These are phyloP conservation scores for Gyrodon lividus DNA, from an alignment of 768 basidiomycete genomes.

Conservation along the genomic window DNA sequence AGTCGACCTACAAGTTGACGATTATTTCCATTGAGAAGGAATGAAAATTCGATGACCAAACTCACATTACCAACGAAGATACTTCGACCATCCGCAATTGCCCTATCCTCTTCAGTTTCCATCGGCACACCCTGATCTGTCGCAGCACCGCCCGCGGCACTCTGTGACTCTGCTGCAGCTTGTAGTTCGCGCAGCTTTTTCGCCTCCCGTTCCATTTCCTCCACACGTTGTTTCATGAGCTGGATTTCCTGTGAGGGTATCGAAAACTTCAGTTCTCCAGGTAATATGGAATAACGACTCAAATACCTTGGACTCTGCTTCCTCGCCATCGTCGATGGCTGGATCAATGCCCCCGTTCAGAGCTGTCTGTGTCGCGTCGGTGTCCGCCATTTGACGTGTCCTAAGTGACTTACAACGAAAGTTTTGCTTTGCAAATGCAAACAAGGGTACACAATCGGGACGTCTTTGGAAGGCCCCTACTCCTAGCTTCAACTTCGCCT, in stretches of 20 bases:
- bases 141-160: constrained; percentile 42
- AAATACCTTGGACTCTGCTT: constrained; percentile 59
- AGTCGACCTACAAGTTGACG: constrained; percentile 77
- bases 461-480: too few relatives aligned
- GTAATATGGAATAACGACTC: constrained; percentile 1
- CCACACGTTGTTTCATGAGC: constrained; percentile 89
- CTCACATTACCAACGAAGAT: constrained; percentile 95
- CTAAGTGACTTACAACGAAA: constrained; percentile 19
- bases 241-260: constrained; percentile 65
- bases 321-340: constrained; percentile 56
- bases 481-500: too few relatives aligned
- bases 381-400: constrained; percentile 48
- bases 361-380: constrained; percentile 43
- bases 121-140: constrained; percentile 50
- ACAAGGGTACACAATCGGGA: constrained; percentile 26
- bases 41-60: constrained; percentile 15
- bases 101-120: constrained; percentile 85
- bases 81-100: constrained; percentile 79
- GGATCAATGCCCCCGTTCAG: constrained; percentile 31
- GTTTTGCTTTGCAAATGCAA: constrained; percentile 25
- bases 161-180: constrained; percentile 66
- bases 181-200: constrained; percentile 85
- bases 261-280: constrained; percentile 12
- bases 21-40: constrained; percentile 11
- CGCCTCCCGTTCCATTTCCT: constrained; percentile 92